Conservation (phyloP, 106 monocot genomes). For the Dendrobium chrysotoxum region DNA sequence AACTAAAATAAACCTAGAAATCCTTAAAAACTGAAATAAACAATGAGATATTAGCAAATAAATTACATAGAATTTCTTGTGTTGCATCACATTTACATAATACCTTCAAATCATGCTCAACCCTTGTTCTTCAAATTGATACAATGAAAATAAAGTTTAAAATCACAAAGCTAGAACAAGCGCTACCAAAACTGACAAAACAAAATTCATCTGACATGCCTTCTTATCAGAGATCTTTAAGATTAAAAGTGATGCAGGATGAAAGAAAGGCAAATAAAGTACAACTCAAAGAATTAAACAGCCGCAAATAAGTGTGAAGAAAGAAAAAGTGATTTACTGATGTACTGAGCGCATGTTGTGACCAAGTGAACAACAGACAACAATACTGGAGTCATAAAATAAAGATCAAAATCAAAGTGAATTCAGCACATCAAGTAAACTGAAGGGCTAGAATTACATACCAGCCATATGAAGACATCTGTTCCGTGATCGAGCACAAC, state of each 20-base stretch:
- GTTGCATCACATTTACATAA: no score
- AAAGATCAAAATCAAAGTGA: neutral
- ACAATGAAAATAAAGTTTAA: no score
- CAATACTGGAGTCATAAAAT: neutral
- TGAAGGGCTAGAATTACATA: slow-evolving; percentile 24
- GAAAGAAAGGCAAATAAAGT: neutral
- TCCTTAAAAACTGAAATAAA: no score
- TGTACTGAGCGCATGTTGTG: neutral
- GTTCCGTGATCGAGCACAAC: slow-evolving; percentile 97
- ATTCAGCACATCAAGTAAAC: neutral
- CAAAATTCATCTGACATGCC: neutral
- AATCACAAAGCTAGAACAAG: no score
- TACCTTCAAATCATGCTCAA: no score
- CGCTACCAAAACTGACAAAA: no score
- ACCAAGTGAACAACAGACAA: neutral
- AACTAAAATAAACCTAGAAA: no score
- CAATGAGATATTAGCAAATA: no score
- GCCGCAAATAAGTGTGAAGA: neutral
- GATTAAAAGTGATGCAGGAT: neutral
- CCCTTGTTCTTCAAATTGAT: no score
- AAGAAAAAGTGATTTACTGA: neutral
- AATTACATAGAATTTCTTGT: no score
- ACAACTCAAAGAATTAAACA: neutral
- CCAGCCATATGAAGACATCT: slow-evolving; percentile 97
- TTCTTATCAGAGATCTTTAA: slow-evolving; percentile 1